Base-by-base conservation (phyloP, 805 yeast species). In the Cyberlindnera misumaiensis region DNA sequence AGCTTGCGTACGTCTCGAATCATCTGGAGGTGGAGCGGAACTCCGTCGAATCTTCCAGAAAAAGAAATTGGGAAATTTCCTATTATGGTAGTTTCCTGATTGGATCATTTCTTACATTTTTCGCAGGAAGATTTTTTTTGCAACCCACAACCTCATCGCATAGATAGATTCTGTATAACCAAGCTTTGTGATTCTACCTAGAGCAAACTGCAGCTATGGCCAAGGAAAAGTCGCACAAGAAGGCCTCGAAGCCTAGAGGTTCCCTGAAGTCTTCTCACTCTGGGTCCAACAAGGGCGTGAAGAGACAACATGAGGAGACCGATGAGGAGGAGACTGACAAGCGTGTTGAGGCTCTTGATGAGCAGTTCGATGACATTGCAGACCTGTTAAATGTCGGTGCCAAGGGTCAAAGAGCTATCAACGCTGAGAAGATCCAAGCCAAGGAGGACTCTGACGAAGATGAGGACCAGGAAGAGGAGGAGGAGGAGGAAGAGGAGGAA, bases 341-440 rank as follows among this genome's bases (percentile, higher is more conserved):
- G 44, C 55, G 69, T 39, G 73, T 75, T n/a, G 70, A 71, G 35
- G 74, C 73, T 48, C 58, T 75, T 25, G 80, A 77, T 58, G 68
- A 67, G 6, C 77, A 76, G 41, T 76, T 67, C 47, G 75, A 68
- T 45, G 83, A 75, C 45, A 77, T 76, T 34, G 75, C 79, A 3
- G 69, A 62, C 18, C 60, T 76, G 39, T 60, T 76, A 39, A 79
- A 74, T 4, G 68, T 72, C 14, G 73, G 65, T 46, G 59, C 55
- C 56, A 46, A 34, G 32, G 42, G 18, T 37, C 45, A 29, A 42
- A 35, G 30, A 41, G 41, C 18, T 43, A 57, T 30, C 44, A 42
- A 20, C 48, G 48, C 28, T 10, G 37, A 42, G 37, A 34, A 35
- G 38, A 34, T 22, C n/a, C 14, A 26, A 47, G 44, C 43, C 47